A percentile compares a stretch with the other conserved stretches of the same genome.
Evolutionary conservation across 345 rosid genomes (phyloP).

Genomic region (Isatis tinctoria): DNA sequence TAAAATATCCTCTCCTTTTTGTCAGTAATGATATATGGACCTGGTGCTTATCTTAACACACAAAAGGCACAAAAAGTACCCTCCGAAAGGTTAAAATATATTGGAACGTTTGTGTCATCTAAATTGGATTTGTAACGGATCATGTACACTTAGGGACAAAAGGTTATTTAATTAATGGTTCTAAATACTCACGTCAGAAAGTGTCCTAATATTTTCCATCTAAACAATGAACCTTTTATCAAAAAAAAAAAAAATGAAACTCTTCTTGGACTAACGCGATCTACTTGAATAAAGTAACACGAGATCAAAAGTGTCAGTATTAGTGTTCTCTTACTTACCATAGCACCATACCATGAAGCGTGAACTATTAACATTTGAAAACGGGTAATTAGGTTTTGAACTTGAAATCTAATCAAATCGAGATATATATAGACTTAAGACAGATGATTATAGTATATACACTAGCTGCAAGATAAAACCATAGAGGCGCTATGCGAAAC

Average conservation of each 20-base stretch:
- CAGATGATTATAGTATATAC: neutral
- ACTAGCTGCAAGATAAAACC: neutral
- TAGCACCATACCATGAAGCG: neutral
- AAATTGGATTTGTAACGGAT: constrained; percentile 19
- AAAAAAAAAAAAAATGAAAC: too few relatives aligned
- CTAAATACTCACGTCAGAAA: constrained; percentile 2
- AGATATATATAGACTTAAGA: neutral
- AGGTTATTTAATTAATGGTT: neutral
- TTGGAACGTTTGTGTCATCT: constrained; percentile 28
- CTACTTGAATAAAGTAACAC: neutral
- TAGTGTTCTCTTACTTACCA: neutral
- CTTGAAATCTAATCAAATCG: neutral
- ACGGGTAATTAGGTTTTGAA: neutral
- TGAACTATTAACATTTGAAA: neutral
- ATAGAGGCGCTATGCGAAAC: neutral
- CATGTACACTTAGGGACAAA: constrained; percentile 24
- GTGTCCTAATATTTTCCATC: neutral
- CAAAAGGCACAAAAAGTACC: constrained; percentile 20
- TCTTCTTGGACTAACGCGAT: neutral
- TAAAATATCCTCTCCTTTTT: neutral
- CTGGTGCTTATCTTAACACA: constrained; percentile 28
- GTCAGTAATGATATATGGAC: constrained; percentile 16
- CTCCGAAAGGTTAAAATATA: constrained; percentile 1
- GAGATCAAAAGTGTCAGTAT: neutral
- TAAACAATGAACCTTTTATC: too few relatives aligned